These are phyloP conservation scores for Opeltia flavorubescens DNA, from an alignment of 495 filamentous ascomycete species.

Conservation along the genomic window DNA sequence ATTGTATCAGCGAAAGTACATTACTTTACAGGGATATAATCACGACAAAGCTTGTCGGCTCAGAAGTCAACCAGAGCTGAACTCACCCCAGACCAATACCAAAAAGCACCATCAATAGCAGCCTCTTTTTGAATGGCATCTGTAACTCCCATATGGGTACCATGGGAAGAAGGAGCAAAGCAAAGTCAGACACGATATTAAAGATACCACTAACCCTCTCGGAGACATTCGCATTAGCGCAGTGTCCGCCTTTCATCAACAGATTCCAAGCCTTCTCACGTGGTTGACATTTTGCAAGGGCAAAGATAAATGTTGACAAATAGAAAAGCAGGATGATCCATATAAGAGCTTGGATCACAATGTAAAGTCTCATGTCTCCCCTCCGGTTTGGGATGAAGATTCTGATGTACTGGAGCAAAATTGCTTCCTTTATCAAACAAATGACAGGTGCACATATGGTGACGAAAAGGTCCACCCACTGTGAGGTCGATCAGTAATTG, in stretches of 20 bases:
- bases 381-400: conserved; percentile 10
- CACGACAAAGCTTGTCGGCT: neutral
- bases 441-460: conserved; percentile 5
- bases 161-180: conserved; percentile 13
- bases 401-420: conserved; percentile 11
- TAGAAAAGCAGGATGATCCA: conserved; percentile 6
- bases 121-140: conserved; percentile 2
- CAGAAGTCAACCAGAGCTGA: neutral
- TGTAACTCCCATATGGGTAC: conserved; percentile 9
- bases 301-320: neutral
- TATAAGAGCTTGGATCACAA: conserved; percentile 3
- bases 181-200: conserved; percentile 12
- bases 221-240: conserved; percentile 17
- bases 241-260: conserved; percentile 21
- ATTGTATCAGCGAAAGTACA: neutral
- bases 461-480: conserved; percentile 1
- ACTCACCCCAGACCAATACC: conserved; percentile 10
- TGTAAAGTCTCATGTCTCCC: conserved; percentile 6
- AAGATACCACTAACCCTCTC: conserved; percentile 10
- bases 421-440: conserved; percentile 11
- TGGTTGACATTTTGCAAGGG: conserved; percentile 18
- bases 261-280: conserved; percentile 24
- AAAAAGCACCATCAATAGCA: conserved; percentile 3
- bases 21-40: neutral
- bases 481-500: neutral